These are phyloP conservation scores for Fusarium bactridioides DNA, from an alignment of 2,329 filamentous ascomycete genomes.

Conservation along the genomic window DNA sequence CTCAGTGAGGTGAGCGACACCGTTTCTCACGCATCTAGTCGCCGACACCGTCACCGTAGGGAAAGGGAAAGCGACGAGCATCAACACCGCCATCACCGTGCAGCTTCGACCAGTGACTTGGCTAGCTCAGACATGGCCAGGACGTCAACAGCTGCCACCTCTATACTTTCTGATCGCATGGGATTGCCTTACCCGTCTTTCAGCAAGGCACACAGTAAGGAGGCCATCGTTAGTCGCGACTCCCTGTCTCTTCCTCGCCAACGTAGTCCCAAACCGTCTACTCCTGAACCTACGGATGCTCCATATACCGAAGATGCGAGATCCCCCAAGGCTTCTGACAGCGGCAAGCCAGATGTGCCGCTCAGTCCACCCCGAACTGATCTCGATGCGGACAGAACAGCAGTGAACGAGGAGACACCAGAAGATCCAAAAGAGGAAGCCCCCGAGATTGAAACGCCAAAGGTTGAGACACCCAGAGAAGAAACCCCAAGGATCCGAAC, in stretches of 20 bases:
- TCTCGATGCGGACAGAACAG: conserved; percentile 55
- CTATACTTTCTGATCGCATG: conserved; percentile 50
- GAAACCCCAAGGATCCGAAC: conserved; percentile 20
- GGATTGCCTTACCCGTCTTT: conserved; percentile 80
- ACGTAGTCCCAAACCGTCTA: conserved; percentile 63
- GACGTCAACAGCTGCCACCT: conserved; percentile 46
- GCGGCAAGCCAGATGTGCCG: conserved; percentile 58
- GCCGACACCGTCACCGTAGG: conserved; percentile 44
- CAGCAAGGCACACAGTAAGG: conserved; percentile 92
- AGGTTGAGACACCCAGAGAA: conserved; percentile 10
- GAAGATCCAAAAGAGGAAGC: conserved; percentile 35
- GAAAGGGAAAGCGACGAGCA: conserved; percentile 47
- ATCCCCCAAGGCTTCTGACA: conserved; percentile 22
- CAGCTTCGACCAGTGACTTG: conserved; percentile 57
- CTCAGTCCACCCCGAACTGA: conserved; percentile 72
- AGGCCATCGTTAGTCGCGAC: conserved; percentile 74
- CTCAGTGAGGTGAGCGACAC: conserved; percentile 52
- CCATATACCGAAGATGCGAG: conserved; percentile 14
- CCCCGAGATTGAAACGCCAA: conserved; percentile 42
- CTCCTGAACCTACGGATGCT: conserved; percentile 72
- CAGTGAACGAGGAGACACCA: conserved; percentile 43
- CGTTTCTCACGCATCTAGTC: conserved; percentile 49
- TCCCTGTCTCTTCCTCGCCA: conserved; percentile 50
- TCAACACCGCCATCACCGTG: conserved; percentile 39
- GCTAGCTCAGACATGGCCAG: conserved; percentile 55